Base-by-base conservation (phyloP, 2,329 filamentous ascomycete species). In the Meredithiella fracta region DNA sequence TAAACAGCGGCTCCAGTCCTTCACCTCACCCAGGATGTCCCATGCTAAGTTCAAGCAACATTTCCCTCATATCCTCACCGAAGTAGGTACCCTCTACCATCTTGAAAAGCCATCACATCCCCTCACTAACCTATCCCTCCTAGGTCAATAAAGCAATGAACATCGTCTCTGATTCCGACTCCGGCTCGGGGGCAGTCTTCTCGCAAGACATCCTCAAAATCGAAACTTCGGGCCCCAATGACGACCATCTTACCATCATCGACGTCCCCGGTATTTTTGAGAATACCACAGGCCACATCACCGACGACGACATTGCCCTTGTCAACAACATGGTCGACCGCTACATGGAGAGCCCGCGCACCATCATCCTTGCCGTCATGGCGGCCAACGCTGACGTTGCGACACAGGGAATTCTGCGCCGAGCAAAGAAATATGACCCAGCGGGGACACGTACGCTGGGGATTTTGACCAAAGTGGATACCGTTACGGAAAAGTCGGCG, bases 231-330 rank as follows among this genome's bases (percentile, higher is more conserved):
- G 61, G 63, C 15, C 54, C 61, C 3, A 60, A 59, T 1, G 62
- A 62, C 0, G 59, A 63, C 3, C 67, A 72, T 26, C 64, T 75
- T 1, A 74, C 71, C 0, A 64, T 74, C 6, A 71, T 75, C 1
- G 72, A 75, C 58, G 61, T 75, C 1, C 72, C 71, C 1, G 71
- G 72, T 1, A 62, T 74, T 3, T 70, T 74, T 34, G 64, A 68
- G 3, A 62, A 64, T 1, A 59, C 66, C 6, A 66, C 64, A 17
- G 64, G 67, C 6, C 62, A 67, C 3, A 65, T 70, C 22, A 65
- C 64, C 8, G 59, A 60, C 0, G 55, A 59, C n/a, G 68, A 69
- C 51, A 65, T 68, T 1, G 56, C 66, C 6, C 58, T 65, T 5
- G 67, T 74, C 1, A 52, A 59, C 6, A 58, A 63, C 3, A 64